A percentile compares a stretch with the other conserved stretches of the same genome.
Evolutionary conservation across 176 grass and related monocot species (phyloP).

Genomic region (Rhynchospora breviuscula): DNA sequence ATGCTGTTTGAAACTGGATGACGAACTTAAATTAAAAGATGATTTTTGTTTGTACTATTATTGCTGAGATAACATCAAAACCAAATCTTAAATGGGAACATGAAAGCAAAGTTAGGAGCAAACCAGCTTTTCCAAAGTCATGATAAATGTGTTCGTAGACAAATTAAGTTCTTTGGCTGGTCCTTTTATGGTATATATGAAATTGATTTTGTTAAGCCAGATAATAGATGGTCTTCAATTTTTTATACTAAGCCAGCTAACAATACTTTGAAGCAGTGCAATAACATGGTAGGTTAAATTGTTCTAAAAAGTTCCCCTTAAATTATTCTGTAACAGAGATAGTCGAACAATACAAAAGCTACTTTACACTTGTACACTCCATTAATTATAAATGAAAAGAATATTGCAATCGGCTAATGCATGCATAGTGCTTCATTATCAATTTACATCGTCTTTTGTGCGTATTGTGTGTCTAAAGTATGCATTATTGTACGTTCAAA

Average conservation of each 20-base stretch:
- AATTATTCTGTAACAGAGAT: slow-evolving; percentile 3
- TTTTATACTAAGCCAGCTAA: not conserved
- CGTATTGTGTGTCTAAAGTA: not conserved
- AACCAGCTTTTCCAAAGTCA: not conserved
- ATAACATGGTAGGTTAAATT: slow-evolving; percentile 8
- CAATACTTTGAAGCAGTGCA: slow-evolving; percentile 1
- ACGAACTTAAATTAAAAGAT: not conserved
- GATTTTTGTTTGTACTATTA: not conserved
- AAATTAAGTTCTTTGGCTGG: not conserved
- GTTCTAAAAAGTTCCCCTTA: not conserved
- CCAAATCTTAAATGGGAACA: not conserved
- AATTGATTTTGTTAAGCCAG: not conserved
- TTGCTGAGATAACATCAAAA: not conserved
- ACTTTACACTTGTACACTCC: not conserved
- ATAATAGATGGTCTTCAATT: not conserved
- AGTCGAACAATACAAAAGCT: not conserved
- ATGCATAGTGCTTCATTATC: not conserved
- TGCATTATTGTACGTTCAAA: not conserved
- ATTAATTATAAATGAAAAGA: not conserved
- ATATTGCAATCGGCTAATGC: not conserved
- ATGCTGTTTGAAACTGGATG: not conserved
- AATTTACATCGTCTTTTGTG: not conserved
- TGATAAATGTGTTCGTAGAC: not conserved
- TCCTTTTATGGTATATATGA: not conserved
- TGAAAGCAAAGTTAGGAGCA: not conserved